Percentiles rank a stretch among this genome's conserved stretches.
phyloP scores from a whole-genome alignment of 1,284 basidiomycete species.

The Quambalaria eucalypti region DNA sequence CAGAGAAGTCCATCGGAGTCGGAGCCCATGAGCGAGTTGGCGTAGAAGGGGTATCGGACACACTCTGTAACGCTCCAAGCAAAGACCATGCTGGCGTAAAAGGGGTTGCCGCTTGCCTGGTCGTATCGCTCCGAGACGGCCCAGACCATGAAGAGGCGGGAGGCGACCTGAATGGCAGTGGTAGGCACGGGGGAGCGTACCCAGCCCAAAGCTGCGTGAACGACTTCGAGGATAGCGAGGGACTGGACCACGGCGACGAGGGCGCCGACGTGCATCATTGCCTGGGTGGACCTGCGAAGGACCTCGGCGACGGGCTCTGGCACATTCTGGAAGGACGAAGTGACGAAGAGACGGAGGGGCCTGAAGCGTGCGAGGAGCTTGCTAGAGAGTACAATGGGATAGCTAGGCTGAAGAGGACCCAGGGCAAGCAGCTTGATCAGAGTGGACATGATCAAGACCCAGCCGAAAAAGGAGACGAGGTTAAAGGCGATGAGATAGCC shows the following conservation, averaged over 20 bases:
- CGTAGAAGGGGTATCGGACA: conserved; percentile 86
- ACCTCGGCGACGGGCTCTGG: conserved; percentile 17
- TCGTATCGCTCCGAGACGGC: conserved; percentile 47
- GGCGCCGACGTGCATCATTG: conserved; percentile 28
- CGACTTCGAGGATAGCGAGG: conserved; percentile 35
- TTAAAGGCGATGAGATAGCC: conserved; percentile 31
- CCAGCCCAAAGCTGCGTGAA: conserved; percentile 70
- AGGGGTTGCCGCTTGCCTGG: conserved; percentile 54
- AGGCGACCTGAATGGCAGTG: conserved; percentile 75
- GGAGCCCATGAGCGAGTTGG: conserved; percentile 54
- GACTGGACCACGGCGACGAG: conserved; percentile 32
- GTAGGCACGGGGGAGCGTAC: conserved; percentile 78
- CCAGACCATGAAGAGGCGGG: conserved; percentile 80
- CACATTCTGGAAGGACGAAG: conserved; percentile 19
- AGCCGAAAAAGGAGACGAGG: conserved; percentile 36
- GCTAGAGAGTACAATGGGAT: conserved; percentile 13
- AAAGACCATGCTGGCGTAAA: conserved; percentile 83
- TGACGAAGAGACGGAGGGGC: conserved; percentile 18
- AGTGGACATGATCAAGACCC: conserved; percentile 29
- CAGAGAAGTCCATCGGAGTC: conserved; percentile 32
- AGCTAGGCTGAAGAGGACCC: conserved; percentile 20
- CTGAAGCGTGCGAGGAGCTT: conserved; percentile 22
- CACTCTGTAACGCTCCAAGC: conserved; percentile 90
- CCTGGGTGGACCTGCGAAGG: conserved; percentile 21
- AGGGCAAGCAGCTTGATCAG: conserved; percentile 30